Evolutionary conservation across 2,329 filamentous ascomycete genomes (phyloP).

Genomic region (Phaeosphaeria sp.): DNA sequence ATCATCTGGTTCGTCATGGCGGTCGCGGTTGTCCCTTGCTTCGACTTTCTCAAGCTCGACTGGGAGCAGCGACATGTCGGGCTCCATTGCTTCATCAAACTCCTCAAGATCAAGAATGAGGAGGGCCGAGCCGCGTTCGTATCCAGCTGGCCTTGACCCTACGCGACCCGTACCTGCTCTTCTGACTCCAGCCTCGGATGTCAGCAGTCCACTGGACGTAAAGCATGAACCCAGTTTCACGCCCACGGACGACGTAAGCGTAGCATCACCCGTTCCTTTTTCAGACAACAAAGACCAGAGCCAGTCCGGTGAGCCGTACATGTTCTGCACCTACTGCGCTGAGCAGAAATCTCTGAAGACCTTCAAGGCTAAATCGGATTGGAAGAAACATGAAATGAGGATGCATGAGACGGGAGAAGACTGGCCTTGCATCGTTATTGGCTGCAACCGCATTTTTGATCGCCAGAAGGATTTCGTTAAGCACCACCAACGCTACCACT

Average conservation of each 20-base stretch:
- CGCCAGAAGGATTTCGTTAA: conserved; percentile 47
- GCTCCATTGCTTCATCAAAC: conserved; percentile 38
- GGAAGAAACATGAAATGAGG: conserved; percentile 49
- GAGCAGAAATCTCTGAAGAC: conserved; percentile 44
- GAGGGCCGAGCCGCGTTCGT: conserved; percentile 43
- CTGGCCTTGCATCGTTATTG: conserved; percentile 44
- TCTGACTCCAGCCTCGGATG: conserved; percentile 40
- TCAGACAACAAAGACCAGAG: conserved; percentile 28
- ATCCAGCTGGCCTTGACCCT: conserved; percentile 41
- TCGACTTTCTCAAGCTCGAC: conserved; percentile 42
- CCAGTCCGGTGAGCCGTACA: conserved; percentile 40
- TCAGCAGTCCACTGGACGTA: conserved; percentile 38
- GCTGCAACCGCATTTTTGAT: conserved; percentile 45
- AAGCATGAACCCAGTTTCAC: conserved; percentile 39
- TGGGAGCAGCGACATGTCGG: conserved; percentile 33
- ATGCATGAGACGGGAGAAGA: conserved; percentile 50
- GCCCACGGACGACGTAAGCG: conserved; percentile 41
- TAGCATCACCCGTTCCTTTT: conserved; percentile 32
- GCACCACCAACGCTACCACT: conserved; percentile 47
- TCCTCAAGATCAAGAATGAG: conserved; percentile 39
- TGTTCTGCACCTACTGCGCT: conserved; percentile 49
- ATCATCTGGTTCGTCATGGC: conserved; percentile 40
- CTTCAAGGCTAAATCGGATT: conserved; percentile 49
- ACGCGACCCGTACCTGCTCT: conserved; percentile 39
- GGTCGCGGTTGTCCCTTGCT: conserved; percentile 41